phyloP scores from a whole-genome alignment of 148 eudicot species.

The Dianthus caryophyllus region DNA sequence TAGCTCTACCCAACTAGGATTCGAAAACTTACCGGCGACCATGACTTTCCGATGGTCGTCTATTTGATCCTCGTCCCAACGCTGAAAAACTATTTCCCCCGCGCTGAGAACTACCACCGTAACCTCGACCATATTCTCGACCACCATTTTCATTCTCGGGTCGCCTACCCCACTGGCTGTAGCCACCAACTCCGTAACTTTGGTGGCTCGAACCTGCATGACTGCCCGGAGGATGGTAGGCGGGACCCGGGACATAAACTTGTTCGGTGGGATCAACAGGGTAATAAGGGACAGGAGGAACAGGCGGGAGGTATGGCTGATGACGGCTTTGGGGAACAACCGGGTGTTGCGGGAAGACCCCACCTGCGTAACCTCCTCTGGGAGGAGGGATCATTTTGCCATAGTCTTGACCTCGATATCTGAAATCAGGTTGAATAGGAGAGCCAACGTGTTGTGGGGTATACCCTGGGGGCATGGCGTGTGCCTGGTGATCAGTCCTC shows the following conservation, averaged over 20 bases:
- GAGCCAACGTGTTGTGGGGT: slow-evolving; percentile 18
- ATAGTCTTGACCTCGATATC: slow-evolving; percentile 23
- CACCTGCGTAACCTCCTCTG: neutral
- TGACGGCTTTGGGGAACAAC: slow-evolving; percentile 21
- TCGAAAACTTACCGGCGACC: slow-evolving; percentile 31
- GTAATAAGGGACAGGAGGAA: slow-evolving; percentile 22
- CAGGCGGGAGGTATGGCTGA: slow-evolving; percentile 27
- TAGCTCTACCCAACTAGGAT: slow-evolving; percentile 4
- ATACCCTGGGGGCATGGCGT: slow-evolving; percentile 12
- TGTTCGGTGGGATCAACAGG: slow-evolving; percentile 21
- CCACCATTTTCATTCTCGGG: slow-evolving; percentile 35
- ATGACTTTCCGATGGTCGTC: slow-evolving; percentile 42
- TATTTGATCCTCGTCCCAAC: slow-evolving; percentile 41
- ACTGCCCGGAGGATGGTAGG: slow-evolving; percentile 13
- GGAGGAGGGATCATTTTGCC: neutral
- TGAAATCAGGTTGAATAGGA: slow-evolving; percentile 24
- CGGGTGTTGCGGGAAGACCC: neutral
- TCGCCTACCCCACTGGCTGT: slow-evolving; percentile 35
- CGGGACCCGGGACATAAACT: slow-evolving; percentile 27
- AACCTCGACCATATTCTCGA: slow-evolving; percentile 35
- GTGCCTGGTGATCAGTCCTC: slow-evolving; percentile 31
- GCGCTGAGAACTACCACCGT: slow-evolving; percentile 29
- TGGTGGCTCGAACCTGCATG: slow-evolving; percentile 26
- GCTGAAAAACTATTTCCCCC: slow-evolving; percentile 52
- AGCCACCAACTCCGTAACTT: slow-evolving; percentile 37